A percentile compares a stretch with the other conserved stretches of the same genome.
phyloP scores from a whole-genome alignment of 768 basidiomycete genomes.

The Leccinum rimulosum region DNA sequence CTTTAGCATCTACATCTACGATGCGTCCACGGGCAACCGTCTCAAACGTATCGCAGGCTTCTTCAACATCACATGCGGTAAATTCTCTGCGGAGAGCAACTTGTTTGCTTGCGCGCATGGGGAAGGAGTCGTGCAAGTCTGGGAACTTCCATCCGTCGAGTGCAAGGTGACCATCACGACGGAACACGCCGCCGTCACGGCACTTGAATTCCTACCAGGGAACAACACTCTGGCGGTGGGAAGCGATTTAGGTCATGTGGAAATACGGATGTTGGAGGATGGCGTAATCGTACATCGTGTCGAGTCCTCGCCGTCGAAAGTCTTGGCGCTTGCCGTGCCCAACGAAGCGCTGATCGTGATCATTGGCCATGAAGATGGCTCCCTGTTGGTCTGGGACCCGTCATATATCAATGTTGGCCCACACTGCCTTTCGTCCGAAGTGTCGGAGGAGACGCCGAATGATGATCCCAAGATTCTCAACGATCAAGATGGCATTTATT shows the following conservation, averaged over 20 bases:
- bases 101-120: conserved; percentile 17
- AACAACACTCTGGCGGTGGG: conserved; percentile 7
- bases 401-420: not conserved
- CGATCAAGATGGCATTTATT: conserved; percentile 5
- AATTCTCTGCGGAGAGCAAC: conserved; percentile 15
- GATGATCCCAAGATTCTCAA: too few species aligned
- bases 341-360: conserved; percentile 9
- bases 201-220: conserved; percentile 15
- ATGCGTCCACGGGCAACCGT: conserved; percentile 13
- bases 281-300: conserved; percentile 9
- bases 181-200: conserved; percentile 10
- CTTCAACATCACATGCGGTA: conserved; percentile 10
- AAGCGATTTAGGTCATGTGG: conserved; percentile 11
- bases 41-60: conserved; percentile 16
- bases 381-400: conserved; percentile 19
- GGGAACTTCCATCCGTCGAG: conserved; percentile 13
- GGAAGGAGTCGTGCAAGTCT: conserved; percentile 15
- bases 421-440: conserved; percentile 6
- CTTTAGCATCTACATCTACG: conserved; percentile 19
- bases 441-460: not conserved
- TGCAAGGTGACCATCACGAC: conserved; percentile 11
- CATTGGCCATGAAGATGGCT: conserved; percentile 14
- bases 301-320: conserved; percentile 4
- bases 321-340: conserved; percentile 13
- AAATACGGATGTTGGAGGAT: conserved; percentile 15